Base-by-base conservation (phyloP, 2,329 filamentous ascomycete species). In the Clathrospora elynae region DNA sequence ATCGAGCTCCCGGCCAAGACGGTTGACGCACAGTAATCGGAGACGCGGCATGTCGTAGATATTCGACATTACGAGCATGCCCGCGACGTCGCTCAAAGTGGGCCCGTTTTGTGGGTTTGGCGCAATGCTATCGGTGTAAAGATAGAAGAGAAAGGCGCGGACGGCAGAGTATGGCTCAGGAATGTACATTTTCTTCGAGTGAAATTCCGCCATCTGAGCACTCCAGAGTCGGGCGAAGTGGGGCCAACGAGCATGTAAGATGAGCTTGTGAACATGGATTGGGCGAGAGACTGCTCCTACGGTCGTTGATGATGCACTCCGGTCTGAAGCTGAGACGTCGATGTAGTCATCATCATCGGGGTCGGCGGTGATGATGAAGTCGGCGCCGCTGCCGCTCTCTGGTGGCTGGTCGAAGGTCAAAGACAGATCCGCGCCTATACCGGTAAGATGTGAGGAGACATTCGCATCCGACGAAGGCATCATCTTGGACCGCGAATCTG, bases 41-140 rank as follows among this genome's bases (percentile, higher is more conserved):
- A 99, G 82, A 56, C 93, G 90, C 1, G 91, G 91, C 75, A 99
- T 95, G 65, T 96, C 92, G 73, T 99, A 99, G 32, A 97, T 88
- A 68, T 97, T 96, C 29, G 90, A 90, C 88, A 99, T 95, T 53
- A 99, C 92, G 3, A 99, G 80, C 70, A 99, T 83, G 6, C 93
- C 92, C 0, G 93, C 92, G 10, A 97, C 90, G 57, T 96, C 91
- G 19, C 85, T 83, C 13, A 96, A 81, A 6, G 73, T 77, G 0
- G 81, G 77, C 32, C 81, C 82, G 49, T 77, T 59, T 1, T 61
- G 57, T 11, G 66, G 64, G 16, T 67, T 60, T 1, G 64, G 57
- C 4, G 73, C 71, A 55, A 99, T 96, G 57, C 86, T 92, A 70
- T 99, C 93, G 0, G 93, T 96, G 71, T 99, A 99, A 1, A 99